Percentiles rank a stretch among this genome's conserved stretches.
These are phyloP conservation scores for Leucosporidium yakuticum DNA, from an alignment of 768 basidiomycete species.

Conservation along the genomic window DNA sequence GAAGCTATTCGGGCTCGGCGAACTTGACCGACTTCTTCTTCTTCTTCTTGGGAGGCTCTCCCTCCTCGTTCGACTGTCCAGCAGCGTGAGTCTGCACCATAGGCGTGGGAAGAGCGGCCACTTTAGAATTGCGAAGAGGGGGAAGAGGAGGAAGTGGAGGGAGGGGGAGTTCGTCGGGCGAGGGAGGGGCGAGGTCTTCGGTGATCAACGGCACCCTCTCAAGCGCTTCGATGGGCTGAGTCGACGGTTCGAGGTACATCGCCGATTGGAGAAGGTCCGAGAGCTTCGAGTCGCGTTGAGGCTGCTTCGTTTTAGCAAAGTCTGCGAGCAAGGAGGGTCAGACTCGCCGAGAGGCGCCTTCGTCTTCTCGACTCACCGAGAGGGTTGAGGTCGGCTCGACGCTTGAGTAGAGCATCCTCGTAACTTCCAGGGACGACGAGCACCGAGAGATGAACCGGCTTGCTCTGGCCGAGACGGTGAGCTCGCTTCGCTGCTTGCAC, in stretches of 20 bases:
- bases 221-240: not conserved
- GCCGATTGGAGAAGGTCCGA: slow-evolving; percentile 14
- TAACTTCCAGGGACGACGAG: slow-evolving; percentile 26
- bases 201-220: too few relatives aligned
- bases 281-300: slow-evolving; percentile 21
- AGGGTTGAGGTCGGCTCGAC: slow-evolving; percentile 8
- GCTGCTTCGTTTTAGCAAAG: slow-evolving; percentile 22
- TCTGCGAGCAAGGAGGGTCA: not conserved
- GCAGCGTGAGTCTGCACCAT: not conserved
- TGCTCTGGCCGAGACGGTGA: slow-evolving; percentile 29
- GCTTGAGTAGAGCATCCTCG: slow-evolving; percentile 21
- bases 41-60: slow-evolving; percentile 1
- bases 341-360: not conserved
- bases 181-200: too few relatives aligned
- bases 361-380: slow-evolving; percentile 5
- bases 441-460: slow-evolving; percentile 18
- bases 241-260: slow-evolving; percentile 22
- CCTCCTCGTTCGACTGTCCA: not conserved
- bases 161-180: too few relatives aligned
- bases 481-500: slow-evolving; percentile 29
- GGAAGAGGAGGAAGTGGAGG: too few relatives aligned
- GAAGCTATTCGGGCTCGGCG: too few relatives aligned
- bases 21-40: too few relatives aligned
- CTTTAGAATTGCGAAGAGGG: too few relatives aligned
- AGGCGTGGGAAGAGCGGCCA: too few relatives aligned